These are phyloP conservation scores for Penicillium angulare DNA, from an alignment of 495 filamentous ascomycete species.

Conservation along the genomic window DNA sequence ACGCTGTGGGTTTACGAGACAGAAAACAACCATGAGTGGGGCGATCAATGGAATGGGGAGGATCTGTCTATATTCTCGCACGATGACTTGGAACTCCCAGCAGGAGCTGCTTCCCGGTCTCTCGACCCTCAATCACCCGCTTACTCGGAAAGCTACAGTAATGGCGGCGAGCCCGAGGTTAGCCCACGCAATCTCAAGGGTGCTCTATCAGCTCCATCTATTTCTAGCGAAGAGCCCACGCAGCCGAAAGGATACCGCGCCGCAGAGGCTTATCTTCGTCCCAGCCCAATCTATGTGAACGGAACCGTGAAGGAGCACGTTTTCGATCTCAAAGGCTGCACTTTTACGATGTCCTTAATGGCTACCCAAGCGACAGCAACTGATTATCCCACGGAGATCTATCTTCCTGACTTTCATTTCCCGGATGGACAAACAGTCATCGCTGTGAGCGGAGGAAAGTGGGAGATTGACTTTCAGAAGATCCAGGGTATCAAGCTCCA, in stretches of 20 bases:
- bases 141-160: conserved; percentile 56
- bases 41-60: conserved; percentile 97
- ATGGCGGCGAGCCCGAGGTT: conserved; percentile 55
- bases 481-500: conserved; percentile 65
- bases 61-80: conserved; percentile 86
- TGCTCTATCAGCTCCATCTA: conserved; percentile 68
- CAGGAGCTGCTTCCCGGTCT: conserved; percentile 16
- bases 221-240: conserved; percentile 56
- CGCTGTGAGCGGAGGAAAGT: conserved; percentile 80
- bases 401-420: conserved; percentile 92
- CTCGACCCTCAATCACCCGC: conserved; percentile 54
- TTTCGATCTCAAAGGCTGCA: conserved; percentile 75
- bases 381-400: conserved; percentile 75
- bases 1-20: conserved; percentile 85
- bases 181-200: conserved; percentile 70
- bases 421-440: conserved; percentile 67
- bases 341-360: conserved; percentile 66
- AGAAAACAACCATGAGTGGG: conserved; percentile 83
- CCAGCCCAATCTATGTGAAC: conserved; percentile 72
- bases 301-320: conserved; percentile 65
- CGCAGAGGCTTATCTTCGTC: conserved; percentile 87
- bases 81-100: conserved; percentile 72
- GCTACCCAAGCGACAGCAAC: conserved; percentile 51
- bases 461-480: conserved; percentile 75
- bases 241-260: conserved; percentile 73